Evolutionary conservation across 2,329 filamentous ascomycete genomes (phyloP).

Genomic region (Xylariaceae sp.): DNA sequence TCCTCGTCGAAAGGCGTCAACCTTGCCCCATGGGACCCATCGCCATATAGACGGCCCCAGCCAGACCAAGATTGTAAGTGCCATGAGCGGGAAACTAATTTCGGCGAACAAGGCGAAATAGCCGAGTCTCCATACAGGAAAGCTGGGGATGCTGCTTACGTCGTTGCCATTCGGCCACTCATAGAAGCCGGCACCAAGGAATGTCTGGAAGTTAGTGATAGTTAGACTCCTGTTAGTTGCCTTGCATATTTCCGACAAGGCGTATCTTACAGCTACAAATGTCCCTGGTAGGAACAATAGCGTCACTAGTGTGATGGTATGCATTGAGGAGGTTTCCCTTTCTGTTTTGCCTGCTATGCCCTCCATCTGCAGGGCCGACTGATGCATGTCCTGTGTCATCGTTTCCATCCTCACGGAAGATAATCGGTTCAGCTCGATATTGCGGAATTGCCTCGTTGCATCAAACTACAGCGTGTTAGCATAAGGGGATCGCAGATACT

Average conservation of each 20-base stretch:
- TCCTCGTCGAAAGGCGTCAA: neutral
- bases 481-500: neutral
- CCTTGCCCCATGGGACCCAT: neutral
- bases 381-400: slow-evolving; percentile 10
- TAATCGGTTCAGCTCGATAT: slow-evolving; percentile 8
- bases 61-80: slow-evolving; percentile 1
- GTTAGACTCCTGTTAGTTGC: slow-evolving; percentile 5
- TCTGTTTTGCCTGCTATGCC: slow-evolving; percentile 3
- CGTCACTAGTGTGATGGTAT: slow-evolving; percentile 15
- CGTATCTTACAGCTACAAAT: slow-evolving; percentile 20
- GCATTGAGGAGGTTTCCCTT: slow-evolving; percentile 14
- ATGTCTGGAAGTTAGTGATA: slow-evolving; percentile 11
- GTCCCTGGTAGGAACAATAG: slow-evolving; percentile 14
- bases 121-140: neutral
- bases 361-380: slow-evolving; percentile 11
- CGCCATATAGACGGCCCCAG: neutral
- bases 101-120: slow-evolving; percentile 7
- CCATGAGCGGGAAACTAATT: slow-evolving; percentile 4
- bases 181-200: slow-evolving; percentile 19
- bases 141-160: neutral
- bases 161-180: slow-evolving; percentile 8
- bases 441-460: slow-evolving; percentile 5
- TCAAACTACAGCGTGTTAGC: slow-evolving; percentile 7
- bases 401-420: slow-evolving; percentile 1
- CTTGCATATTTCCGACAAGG: neutral